Evolutionary conservation across 768 basidiomycete species (phyloP), one percentile per base, ranked within the genome.

Genomic region (Trametes coccinea): DNA sequence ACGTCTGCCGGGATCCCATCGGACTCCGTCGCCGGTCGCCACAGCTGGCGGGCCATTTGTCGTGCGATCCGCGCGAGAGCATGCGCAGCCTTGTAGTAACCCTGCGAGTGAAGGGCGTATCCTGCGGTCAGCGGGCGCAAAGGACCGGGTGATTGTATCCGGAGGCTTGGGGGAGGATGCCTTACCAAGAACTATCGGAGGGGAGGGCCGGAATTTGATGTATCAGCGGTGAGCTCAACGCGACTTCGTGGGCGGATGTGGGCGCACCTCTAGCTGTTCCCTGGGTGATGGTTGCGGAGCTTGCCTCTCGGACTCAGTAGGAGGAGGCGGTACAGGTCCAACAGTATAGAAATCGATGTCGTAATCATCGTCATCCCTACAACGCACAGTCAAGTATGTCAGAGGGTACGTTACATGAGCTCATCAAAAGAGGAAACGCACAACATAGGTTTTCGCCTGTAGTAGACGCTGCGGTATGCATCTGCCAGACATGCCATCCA

Each of bases 401-500:
- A 22, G 54, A 54, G 61, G 34, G 9, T 16, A 51, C 14, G 46
- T 37, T 43, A 27, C 30, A 27, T 29, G 7, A 17, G 6, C 53
- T 51, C 31, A 2, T 44, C 33, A 37, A 34, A 59, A 31, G 22
- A 46, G 27, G 27, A 17, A 11, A 73, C 83, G 67, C 67, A 86
- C 78, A 95, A 78, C 67, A 89, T 80, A 6, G 93, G 92, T 74
- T 93, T 93, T 64, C 88, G 82, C 62, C 92, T 84, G 76, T 93
- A 92, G 74, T 93, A 94, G 34, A 86, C 86, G 33, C 92, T 84
- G 30, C 85, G 84, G 75, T 89, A 93, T 6, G 92, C 91, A 69
- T 97, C 95, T 37, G 84, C 81, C 48, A 94, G 78, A 73, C 89
- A 91, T 7, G 93, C 88, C 84, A 94, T 90, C 93, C 94, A 95